These are phyloP conservation scores for Hyphopichia pseudoburtonii DNA, from an alignment of 1,139 yeast species.

Conservation along the genomic window DNA sequence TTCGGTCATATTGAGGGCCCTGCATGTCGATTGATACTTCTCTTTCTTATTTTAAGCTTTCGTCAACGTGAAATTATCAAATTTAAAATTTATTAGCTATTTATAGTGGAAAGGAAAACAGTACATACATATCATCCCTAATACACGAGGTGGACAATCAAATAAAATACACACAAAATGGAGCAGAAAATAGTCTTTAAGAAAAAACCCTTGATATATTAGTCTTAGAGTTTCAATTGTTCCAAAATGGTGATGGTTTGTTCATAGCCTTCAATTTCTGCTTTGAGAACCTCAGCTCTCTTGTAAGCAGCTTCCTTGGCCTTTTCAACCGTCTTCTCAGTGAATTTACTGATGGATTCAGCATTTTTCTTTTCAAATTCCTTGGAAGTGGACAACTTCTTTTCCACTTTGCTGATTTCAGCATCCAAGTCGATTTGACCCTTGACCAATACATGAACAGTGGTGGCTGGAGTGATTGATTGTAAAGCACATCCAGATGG, in stretches of 20 bases:
- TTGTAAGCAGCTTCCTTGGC: conserved; percentile 76
- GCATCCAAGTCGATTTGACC: conserved; percentile 93
- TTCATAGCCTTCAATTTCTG: conserved; percentile 85
- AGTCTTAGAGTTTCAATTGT: conserved; percentile 58
- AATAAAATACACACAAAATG: too few species aligned
- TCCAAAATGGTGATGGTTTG: conserved; percentile 75
- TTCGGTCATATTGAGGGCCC: too few species aligned
- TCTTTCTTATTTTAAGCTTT: too few species aligned
- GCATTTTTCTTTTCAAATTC: conserved; percentile 46
- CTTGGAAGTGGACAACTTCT: conserved; percentile 65
- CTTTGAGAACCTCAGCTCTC: conserved; percentile 68
- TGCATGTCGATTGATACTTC: too few species aligned
- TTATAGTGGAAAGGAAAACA: too few species aligned
- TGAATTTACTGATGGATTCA: conserved; percentile 66
- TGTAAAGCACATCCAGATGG: conserved; percentile 91
- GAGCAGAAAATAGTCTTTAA: too few species aligned
- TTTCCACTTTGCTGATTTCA: conserved; percentile 79
- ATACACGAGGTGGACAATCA: too few species aligned
- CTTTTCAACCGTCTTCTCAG: conserved; percentile 76
- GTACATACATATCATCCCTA: too few species aligned
- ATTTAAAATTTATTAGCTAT: too few species aligned
- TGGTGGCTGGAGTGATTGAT: conserved; percentile 75
- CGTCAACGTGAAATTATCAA: too few species aligned
- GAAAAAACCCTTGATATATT: too few species aligned
- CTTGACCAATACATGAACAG: conserved; percentile 87